These are phyloP conservation scores for Candida arabinofermentans DNA, from an alignment of 805 yeast genomes.

Conservation along the genomic window DNA sequence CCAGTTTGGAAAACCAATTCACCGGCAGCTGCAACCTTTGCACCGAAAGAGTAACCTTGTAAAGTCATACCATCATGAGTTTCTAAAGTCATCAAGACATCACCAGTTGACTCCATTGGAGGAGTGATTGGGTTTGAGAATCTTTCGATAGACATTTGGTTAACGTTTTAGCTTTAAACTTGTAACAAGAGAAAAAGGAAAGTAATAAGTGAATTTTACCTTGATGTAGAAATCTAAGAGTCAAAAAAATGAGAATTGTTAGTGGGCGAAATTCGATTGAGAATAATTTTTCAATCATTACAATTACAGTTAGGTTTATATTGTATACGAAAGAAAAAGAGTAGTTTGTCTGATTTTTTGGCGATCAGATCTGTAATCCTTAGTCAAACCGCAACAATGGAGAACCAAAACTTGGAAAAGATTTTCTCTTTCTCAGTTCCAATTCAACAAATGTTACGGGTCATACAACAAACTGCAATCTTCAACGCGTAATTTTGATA, in stretches of 20 bases:
- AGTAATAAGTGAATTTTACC: slow-evolving; percentile 1
- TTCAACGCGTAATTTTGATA: too few species aligned
- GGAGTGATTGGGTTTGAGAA: slow-evolving; percentile 86
- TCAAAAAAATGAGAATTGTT: neutral
- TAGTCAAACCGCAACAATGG: too few species aligned
- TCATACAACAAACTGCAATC: too few species aligned
- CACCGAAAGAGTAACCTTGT: slow-evolving; percentile 97
- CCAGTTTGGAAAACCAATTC: slow-evolving; percentile 99
- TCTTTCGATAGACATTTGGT: slow-evolving; percentile 33
- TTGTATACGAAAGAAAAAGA: neutral
- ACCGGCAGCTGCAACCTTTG: slow-evolving; percentile 84
- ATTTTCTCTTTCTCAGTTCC: too few species aligned
- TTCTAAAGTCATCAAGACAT: slow-evolving; percentile 82
- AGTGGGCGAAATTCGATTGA: neutral
- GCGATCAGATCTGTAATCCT: too few species aligned
- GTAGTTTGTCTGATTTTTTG: too few species aligned
- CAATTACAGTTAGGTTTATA: neutral
- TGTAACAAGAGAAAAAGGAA: slow-evolving; percentile 2
- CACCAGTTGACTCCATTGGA: slow-evolving; percentile 79
- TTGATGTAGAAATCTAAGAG: neutral
- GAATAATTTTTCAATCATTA: neutral
- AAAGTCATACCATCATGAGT: slow-evolving; percentile 80
- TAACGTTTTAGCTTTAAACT: neutral
- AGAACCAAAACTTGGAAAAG: too few species aligned
- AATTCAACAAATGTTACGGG: too few species aligned